phyloP scores from a whole-genome alignment of 768 basidiomycete genomes.

The Lactarius sanguifluus region DNA sequence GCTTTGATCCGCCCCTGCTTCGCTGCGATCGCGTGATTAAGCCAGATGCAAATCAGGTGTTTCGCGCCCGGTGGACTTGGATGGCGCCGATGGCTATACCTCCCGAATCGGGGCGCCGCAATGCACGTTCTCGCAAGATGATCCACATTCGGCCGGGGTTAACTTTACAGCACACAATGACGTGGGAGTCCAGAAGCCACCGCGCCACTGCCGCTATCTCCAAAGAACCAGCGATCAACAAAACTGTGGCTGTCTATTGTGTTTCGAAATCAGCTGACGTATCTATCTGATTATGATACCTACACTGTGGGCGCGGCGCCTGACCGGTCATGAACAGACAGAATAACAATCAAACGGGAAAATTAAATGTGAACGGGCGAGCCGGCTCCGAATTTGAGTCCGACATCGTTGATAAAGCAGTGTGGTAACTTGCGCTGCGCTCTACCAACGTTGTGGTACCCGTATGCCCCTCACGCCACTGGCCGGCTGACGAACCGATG shows the following conservation, averaged over 20 bases:
- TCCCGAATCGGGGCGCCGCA: neutral
- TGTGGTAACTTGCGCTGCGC: neutral
- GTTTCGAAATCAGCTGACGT: neutral
- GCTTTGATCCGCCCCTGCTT: neutral
- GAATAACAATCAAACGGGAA: neutral
- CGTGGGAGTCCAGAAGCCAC: neutral
- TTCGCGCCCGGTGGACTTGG: neutral
- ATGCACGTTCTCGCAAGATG: slow-evolving; percentile 12
- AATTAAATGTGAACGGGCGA: neutral
- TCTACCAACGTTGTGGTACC: neutral
- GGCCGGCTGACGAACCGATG: neutral
- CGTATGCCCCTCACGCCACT: neutral
- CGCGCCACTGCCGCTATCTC: neutral
- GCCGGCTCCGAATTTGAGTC: neutral
- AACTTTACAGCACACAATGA: neutral
- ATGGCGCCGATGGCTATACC: too few relatives aligned
- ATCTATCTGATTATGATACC: slow-evolving; percentile 12
- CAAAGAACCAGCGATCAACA: neutral
- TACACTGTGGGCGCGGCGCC: neutral
- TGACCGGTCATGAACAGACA: too few relatives aligned
- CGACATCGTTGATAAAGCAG: neutral
- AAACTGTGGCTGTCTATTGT: neutral
- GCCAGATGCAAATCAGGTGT: slow-evolving; percentile 4
- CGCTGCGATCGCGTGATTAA: neutral
- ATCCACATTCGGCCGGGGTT: slow-evolving; percentile 1